Evolutionary conservation across 306 rosid genomes (phyloP), one percentile per base, ranked within the genome.

Genomic region (Quercus agrifolia): DNA sequence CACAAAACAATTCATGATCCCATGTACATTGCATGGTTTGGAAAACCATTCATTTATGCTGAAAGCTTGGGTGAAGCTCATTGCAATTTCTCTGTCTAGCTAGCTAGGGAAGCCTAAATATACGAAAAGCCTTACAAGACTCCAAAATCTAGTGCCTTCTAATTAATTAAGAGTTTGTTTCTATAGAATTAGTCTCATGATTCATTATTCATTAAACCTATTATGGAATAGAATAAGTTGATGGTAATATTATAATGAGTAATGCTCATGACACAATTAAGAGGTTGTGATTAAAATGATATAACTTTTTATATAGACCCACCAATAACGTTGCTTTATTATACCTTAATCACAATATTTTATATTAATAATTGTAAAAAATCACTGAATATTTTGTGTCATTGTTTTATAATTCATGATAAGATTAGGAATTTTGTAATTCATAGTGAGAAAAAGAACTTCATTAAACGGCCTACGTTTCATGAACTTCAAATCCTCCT

Each of bases 401-500:
- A 38, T 8, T 38, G 11, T 38, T 38, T 38, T 38, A 38, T 38
- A 7, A 8, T 38, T 7, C 46, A 38, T 7, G 46, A 8, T 38
- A 38, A 8, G 46, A 38, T 38, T 38, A 7, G 56, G 54, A 19
- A 59, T 71, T 46, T 57, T 15, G 3, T 15, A 0, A 67, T 70
- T 28, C 75, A 20, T 51, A 27, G 77, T 35, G 72, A 67, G 76
- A 71, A 73, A 23, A 23, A 63, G 73, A 79, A n/a, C 55, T 46
- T 55, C 20, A 1, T 21, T 59, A 35, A 25, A 6, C 77, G 66
- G 57, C 58, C 61, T 12, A 28, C 70, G 68, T 56, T 33, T 25
- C 68, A 69, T 74, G 20, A 51, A 71, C 55, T 77, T 82, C 23
- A 80, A 79, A 77, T 80, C 64, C 83, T 33, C 38, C 38, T 33